These are phyloP conservation scores for Penicillium sp. DNA, from an alignment of 2,329 filamentous ascomycete species.

Conservation along the genomic window DNA sequence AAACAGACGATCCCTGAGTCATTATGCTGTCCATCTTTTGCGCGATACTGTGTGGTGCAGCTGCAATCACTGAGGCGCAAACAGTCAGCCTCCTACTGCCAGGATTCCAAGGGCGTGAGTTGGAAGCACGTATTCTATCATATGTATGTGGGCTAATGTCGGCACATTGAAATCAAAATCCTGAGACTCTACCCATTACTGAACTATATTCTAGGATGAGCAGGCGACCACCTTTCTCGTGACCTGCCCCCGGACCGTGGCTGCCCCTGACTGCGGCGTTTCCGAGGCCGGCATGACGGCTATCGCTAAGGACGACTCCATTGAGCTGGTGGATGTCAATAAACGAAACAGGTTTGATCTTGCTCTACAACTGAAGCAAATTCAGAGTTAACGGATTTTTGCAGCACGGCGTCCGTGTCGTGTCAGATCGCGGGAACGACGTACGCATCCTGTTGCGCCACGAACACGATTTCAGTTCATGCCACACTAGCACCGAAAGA, in stretches of 20 bases:
- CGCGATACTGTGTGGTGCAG: not conserved
- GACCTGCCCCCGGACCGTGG: not conserved
- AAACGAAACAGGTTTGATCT: not conserved
- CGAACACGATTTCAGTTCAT: not conserved
- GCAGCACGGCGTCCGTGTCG: not conserved
- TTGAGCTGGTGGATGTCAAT: not conserved
- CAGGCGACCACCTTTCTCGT: not conserved
- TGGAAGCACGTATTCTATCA: not conserved
- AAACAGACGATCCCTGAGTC: not conserved
- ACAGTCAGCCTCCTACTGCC: not conserved
- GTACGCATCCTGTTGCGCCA: not conserved
- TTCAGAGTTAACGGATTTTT: not conserved
- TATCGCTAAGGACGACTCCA: not conserved
- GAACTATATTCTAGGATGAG: not conserved
- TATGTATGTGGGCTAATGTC: not conserved
- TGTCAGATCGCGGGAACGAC: not conserved
- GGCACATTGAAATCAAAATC: not conserved
- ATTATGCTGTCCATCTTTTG: not conserved
- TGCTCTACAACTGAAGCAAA: not conserved
- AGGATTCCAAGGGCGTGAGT: not conserved
- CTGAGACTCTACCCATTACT: not conserved
- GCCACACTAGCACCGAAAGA: not conserved
- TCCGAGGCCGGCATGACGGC: not conserved
- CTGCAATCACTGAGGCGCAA: not conserved
- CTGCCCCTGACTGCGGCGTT: not conserved